Evolutionary conservation across 164 flowering plant species (phyloP).

Genomic region (Tinospora cordifolia): DNA sequence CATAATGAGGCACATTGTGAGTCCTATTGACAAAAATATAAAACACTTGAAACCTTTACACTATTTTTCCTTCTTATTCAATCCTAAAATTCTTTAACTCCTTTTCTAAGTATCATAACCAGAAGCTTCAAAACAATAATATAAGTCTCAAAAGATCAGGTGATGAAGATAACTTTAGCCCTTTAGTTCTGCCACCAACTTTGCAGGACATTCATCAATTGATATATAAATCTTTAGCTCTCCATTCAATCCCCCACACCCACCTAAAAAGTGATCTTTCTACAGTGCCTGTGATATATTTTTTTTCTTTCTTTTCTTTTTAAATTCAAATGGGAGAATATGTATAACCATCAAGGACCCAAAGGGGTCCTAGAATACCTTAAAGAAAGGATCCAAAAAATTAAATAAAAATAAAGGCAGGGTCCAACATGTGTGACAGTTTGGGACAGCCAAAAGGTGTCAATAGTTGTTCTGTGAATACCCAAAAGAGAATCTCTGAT

Average conservation of each 20-base stretch:
- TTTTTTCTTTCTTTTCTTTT: neutral
- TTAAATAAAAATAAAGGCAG: neutral
- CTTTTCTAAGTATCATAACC: no score
- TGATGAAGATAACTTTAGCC: no score
- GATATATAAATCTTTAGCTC: neutral
- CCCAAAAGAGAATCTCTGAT: constrained; percentile 1
- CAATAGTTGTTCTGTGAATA: neutral
- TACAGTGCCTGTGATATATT: neutral
- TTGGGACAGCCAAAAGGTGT: neutral
- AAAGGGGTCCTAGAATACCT: neutral
- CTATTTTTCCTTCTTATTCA: no score
- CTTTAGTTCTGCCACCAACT: neutral
- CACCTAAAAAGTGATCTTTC: neutral
- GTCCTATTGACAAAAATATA: no score
- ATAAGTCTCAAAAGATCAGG: no score
- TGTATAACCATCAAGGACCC: neutral
- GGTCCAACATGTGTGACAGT: neutral
- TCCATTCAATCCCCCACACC: neutral
- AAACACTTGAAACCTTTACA: no score
- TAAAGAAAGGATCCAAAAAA: neutral
- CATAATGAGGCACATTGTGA: no score
- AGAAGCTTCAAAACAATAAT: no score
- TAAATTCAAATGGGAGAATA: neutral
- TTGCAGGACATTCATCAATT: neutral
- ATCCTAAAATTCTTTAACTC: no score